phyloP scores from a whole-genome alignment of 2,329 filamentous ascomycete species.

The Claviceps fusiformis region DNA sequence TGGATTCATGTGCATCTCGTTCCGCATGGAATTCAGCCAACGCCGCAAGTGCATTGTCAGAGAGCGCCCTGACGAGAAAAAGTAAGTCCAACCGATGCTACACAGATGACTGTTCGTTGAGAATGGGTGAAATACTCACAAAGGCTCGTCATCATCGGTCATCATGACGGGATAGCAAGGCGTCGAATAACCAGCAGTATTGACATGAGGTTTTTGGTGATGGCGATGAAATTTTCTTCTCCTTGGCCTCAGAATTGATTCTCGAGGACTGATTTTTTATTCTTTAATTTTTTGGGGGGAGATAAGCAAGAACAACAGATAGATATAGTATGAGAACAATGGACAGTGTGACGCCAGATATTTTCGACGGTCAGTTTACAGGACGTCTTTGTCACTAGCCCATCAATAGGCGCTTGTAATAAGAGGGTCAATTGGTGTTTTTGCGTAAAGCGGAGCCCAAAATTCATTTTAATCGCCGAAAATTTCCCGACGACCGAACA shows the following conservation, averaged over 20 bases:
- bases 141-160: conserved; percentile 32
- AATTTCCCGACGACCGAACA: background rate
- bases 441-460: background rate
- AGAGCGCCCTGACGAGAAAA: conserved; percentile 33
- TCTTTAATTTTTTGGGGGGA: too few relatives aligned
- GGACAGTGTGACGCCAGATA: background rate
- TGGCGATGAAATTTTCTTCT: background rate
- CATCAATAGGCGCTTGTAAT: background rate
- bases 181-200: background rate
- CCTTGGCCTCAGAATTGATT: background rate
- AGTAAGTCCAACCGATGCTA: conserved; percentile 4
- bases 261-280: background rate
- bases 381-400: background rate
- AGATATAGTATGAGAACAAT: background rate
- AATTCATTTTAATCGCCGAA: background rate
- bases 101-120: background rate
- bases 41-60: conserved; percentile 51
- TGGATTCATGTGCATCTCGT: conserved; percentile 49
- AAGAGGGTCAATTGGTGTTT: background rate
- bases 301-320: background rate
- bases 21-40: conserved; percentile 63
- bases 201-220: background rate
- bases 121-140: conserved; percentile 23
- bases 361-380: too few relatives aligned
- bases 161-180: conserved; percentile 8